Percentiles rank a stretch among this genome's conserved stretches.
Evolutionary conservation across 129 eudicot genomes (phyloP).

Genomic region (sunflower (Helianthus annuus)): DNA sequence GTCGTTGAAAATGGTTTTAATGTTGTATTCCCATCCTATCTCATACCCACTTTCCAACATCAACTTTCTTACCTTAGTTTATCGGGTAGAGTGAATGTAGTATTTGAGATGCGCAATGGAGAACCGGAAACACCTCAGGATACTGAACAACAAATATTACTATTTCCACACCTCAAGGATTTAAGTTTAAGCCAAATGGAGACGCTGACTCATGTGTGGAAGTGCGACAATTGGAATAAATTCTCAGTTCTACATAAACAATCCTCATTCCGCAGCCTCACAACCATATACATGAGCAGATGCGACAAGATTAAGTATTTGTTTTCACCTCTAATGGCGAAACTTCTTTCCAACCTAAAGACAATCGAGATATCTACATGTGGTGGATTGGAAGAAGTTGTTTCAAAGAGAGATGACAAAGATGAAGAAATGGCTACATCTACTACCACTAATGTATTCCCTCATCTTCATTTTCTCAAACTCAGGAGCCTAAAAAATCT

Average conservation of each 20-base stretch:
- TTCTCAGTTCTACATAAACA: slow-evolving; percentile 1
- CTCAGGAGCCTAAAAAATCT: neutral
- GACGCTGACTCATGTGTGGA: slow-evolving; percentile 7
- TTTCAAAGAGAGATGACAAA: neutral
- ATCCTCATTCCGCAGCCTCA: slow-evolving; percentile 2
- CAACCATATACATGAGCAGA: neutral
- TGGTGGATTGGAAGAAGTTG: neutral
- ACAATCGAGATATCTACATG: neutral
- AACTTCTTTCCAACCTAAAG: too few relatives aligned
- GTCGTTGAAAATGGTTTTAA: neutral
- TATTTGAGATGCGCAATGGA: neutral
- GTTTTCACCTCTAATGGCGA: neutral
- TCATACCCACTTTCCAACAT: neutral
- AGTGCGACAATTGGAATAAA: neutral
- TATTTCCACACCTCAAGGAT: neutral
- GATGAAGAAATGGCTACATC: neutral
- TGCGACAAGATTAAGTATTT: neutral
- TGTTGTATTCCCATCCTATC: neutral
- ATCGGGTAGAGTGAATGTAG: neutral
- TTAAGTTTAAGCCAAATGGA: neutral
- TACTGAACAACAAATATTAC: neutral
- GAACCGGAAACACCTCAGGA: neutral
- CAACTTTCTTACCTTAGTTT: neutral
- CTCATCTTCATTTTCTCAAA: neutral
- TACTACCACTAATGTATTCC: neutral